A percentile compares a stretch with the other conserved stretches of the same genome.
phyloP scores from a whole-genome alignment of 148 eudicot species.

The Persicaria maculosa region DNA sequence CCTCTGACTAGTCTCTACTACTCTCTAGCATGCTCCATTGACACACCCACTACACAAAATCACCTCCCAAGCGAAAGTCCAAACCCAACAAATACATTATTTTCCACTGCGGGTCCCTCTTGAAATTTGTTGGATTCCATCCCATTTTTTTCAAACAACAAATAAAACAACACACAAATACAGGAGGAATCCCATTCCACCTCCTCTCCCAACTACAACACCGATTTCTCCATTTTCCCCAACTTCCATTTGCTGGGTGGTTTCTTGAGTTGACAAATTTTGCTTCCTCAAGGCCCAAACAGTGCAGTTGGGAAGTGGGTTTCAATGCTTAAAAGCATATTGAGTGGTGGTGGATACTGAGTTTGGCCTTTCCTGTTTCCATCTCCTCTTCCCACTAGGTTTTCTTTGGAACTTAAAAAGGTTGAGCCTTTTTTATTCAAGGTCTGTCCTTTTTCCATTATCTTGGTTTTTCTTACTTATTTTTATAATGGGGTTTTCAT shows the following conservation, averaged over 20 bases:
- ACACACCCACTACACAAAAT: background rate
- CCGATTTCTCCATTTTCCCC: background rate
- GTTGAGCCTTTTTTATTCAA: slow-evolving; percentile 2
- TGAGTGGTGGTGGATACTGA: slow-evolving; percentile 7
- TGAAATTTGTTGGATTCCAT: background rate
- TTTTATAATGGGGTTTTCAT: background rate
- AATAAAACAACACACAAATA: no score
- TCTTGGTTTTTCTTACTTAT: background rate
- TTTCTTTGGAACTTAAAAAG: slow-evolving; percentile 15
- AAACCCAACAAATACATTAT: background rate
- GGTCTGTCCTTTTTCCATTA: background rate
- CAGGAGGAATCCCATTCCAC: background rate
- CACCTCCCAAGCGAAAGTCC: background rate
- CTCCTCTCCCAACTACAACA: slow-evolving; percentile 10
- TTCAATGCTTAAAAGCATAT: slow-evolving; percentile 6
- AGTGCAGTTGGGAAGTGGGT: slow-evolving; percentile 11
- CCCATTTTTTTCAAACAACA: background rate
- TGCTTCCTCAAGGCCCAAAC: background rate
- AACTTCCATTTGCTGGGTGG: background rate
- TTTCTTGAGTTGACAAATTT: background rate
- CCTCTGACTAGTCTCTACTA: background rate
- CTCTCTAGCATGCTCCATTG: slow-evolving; percentile 7
- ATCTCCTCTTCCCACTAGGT: slow-evolving; percentile 4
- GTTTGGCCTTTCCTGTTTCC: background rate
- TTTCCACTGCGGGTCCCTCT: slow-evolving; percentile 6